Evolutionary conservation across 257 asterid species (phyloP).

Genomic region (Lithospermum erythrorhizon): DNA sequence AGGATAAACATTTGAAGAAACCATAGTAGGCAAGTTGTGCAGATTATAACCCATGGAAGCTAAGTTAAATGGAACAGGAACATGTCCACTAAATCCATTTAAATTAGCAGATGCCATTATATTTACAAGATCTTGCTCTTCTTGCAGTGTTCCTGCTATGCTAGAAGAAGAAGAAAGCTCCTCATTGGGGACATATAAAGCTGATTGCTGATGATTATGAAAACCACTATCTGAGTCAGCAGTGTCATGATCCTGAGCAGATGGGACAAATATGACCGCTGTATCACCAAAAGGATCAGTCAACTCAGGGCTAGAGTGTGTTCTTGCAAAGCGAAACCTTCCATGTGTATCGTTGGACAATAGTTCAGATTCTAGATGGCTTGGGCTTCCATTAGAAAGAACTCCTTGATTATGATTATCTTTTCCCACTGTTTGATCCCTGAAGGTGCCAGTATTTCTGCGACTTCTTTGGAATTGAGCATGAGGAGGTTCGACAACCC

Average conservation of each 20-base stretch:
- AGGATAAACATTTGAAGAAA: conserved; percentile 39
- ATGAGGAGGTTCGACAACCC: conserved; percentile 24
- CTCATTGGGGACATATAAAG: conserved; percentile 41
- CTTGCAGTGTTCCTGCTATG: conserved; percentile 50
- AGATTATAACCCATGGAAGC: conserved; percentile 69
- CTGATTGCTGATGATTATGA: conserved; percentile 39
- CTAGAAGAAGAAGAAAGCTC: conserved; percentile 46
- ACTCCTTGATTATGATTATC: conserved; percentile 27
- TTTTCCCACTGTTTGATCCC: conserved; percentile 32
- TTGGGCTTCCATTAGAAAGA: conserved; percentile 38
- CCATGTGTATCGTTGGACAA: conserved; percentile 48
- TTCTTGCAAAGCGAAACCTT: conserved; percentile 60
- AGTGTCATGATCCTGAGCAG: conserved; percentile 42
- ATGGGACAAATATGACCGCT: conserved; percentile 26
- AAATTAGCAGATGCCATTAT: conserved; percentile 80
- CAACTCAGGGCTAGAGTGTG: conserved; percentile 90
- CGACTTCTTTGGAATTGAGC: conserved; percentile 35
- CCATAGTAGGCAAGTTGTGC: conserved; percentile 53
- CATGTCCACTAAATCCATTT: conserved; percentile 60
- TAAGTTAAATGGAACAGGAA: conserved; percentile 54
- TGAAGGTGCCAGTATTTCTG: conserved; percentile 30
- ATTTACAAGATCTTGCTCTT: conserved; percentile 78
- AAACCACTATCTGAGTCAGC: conserved; percentile 43
- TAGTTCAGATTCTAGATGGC: conserved; percentile 44
- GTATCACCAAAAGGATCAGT: conserved; percentile 54